phyloP scores from a whole-genome alignment of 306 rosid species.

The Lablab purpureus region DNA sequence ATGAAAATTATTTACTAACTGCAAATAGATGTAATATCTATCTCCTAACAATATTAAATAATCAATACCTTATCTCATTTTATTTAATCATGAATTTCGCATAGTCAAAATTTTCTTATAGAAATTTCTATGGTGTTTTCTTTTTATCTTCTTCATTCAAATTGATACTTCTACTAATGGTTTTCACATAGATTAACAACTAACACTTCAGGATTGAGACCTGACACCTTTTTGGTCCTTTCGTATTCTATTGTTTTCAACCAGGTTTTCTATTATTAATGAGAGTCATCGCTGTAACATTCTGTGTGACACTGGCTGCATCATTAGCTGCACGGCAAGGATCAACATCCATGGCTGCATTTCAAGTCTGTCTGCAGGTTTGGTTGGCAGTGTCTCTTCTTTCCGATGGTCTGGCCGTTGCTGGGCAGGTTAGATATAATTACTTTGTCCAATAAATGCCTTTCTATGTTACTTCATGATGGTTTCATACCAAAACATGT shows the following conservation, averaged over 20 bases:
- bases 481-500: conserved; percentile 7
- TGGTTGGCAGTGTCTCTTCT: conserved; percentile 96
- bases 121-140: neutral
- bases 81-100: conserved; percentile 7
- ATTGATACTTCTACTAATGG: conserved; percentile 11
- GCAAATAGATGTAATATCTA: neutral
- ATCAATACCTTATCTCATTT: neutral
- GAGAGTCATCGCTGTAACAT: conserved; percentile 95
- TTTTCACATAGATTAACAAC: neutral
- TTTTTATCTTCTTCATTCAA: neutral
- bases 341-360: conserved; percentile 93
- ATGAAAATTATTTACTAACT: conserved; percentile 6
- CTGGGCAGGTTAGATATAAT: conserved; percentile 82
- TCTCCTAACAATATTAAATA: neutral
- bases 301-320: conserved; percentile 93
- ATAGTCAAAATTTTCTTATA: neutral
- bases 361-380: conserved; percentile 94
- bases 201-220: conserved; percentile 2
- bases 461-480: neutral
- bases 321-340: conserved; percentile 94
- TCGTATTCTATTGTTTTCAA: conserved; percentile 40
- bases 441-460: conserved; percentile 1
- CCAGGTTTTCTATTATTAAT: conserved; percentile 82
- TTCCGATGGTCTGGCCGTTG: conserved; percentile 96
- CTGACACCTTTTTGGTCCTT: conserved; percentile 41